These are phyloP conservation scores for Phytophthora brassicae DNA, from an alignment of 352 stramenopile species.

Conservation along the genomic window DNA sequence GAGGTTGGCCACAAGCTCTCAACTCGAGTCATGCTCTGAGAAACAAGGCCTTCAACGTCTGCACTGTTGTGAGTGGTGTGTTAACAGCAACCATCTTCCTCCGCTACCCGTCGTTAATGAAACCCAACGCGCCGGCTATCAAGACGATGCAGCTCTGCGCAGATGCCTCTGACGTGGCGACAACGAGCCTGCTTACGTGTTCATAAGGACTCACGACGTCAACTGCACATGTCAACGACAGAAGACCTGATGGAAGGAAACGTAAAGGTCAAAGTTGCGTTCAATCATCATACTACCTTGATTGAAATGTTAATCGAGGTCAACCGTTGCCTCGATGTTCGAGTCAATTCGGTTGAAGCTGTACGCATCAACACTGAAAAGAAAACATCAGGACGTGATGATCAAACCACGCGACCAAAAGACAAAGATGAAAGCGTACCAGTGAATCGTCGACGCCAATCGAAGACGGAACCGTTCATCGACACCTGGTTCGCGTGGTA, in stretches of 20 bases:
- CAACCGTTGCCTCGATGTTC: background rate
- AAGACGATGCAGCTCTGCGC: background rate
- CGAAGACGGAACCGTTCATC: no score
- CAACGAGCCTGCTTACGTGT: background rate
- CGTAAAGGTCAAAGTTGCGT: no score
- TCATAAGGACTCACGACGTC: background rate
- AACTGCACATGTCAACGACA: background rate
- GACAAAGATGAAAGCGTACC: background rate
- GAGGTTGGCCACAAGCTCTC: slow-evolving; percentile 8
- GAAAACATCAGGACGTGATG: background rate
- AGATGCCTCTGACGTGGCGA: background rate
- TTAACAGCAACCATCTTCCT: slow-evolving; percentile 3
- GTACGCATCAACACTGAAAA: background rate
- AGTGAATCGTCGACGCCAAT: no score
- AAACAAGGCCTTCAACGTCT: slow-evolving; percentile 1
- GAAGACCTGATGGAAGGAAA: background rate
- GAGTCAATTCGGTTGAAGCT: background rate
- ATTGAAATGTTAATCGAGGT: background rate
- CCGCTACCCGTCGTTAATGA: no score
- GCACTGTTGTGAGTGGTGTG: background rate
- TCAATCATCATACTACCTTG: background rate
- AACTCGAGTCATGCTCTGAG: no score
- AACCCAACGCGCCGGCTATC: background rate
- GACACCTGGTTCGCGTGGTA: no score
- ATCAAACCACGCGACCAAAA: background rate